These are phyloP conservation scores for Thalassiosira allenii DNA, from an alignment of 352 stramenopile species.

Conservation along the genomic window DNA sequence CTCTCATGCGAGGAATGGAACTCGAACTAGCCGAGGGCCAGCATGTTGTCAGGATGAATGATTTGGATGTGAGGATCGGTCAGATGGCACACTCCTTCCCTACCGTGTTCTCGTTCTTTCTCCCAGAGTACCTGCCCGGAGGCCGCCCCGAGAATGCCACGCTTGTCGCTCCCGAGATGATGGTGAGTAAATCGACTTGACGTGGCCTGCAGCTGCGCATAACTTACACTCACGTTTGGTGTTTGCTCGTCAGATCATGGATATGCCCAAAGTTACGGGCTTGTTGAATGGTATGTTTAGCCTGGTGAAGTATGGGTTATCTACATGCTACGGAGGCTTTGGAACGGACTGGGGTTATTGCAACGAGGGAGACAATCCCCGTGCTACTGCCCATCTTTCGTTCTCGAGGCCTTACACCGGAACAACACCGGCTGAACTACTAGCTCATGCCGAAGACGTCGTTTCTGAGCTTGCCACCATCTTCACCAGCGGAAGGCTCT, in stretches of 20 bases:
- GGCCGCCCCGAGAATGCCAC: constrained; percentile 48
- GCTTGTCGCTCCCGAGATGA: constrained; percentile 44
- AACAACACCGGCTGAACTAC: constrained; percentile 13
- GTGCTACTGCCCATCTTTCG: constrained; percentile 44
- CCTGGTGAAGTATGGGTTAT: constrained; percentile 77
- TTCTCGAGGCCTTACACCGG: constrained; percentile 44
- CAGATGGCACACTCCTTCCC: constrained; percentile 65
- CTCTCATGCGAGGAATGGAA: constrained; percentile 68
- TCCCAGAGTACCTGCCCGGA: constrained; percentile 61
- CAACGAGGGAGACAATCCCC: constrained; percentile 48
- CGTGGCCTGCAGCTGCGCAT: no score
- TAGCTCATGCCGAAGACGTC: constrained; percentile 52
- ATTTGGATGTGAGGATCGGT: constrained; percentile 59
- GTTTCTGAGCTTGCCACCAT: constrained; percentile 80
- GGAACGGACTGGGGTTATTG: constrained; percentile 33
- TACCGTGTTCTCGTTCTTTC: constrained; percentile 78
- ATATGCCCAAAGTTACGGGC: constrained; percentile 56
- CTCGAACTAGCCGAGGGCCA: constrained; percentile 35
- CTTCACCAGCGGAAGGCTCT: constrained; percentile 78
- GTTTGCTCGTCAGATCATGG: no score
- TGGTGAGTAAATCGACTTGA: no score
- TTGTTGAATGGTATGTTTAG: constrained; percentile 74
- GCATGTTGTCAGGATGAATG: constrained; percentile 32
- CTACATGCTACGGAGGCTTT: constrained; percentile 66
- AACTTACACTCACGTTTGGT: no score